A percentile compares a stretch with the other conserved stretches of the same genome.
Conservation (phyloP, 257 asterid species). For the Dorcoceras hygrometricum region DNA sequence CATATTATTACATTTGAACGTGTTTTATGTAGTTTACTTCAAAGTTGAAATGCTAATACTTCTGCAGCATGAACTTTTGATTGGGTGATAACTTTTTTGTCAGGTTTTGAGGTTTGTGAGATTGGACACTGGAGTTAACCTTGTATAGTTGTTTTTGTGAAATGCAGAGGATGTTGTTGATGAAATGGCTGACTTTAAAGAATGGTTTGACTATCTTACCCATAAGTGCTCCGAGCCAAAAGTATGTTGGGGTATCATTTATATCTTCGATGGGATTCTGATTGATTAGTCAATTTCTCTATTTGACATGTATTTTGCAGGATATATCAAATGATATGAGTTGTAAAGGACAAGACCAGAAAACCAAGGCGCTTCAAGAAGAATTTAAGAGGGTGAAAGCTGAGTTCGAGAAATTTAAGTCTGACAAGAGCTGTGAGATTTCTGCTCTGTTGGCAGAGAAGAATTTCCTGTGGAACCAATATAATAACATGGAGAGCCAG, state of each 20-base stretch:
- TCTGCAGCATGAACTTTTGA: not conserved
- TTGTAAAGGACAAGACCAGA: constrained; percentile 29
- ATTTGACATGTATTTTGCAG: constrained; percentile 37
- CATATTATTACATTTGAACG: constrained; percentile 8
- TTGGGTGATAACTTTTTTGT: not conserved
- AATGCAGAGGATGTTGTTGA: constrained; percentile 51
- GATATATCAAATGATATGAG: constrained; percentile 33
- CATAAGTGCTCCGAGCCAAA: constrained; percentile 37
- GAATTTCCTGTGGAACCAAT: constrained; percentile 77
- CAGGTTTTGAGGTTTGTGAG: constrained; percentile 3
- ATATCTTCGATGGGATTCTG: not conserved
- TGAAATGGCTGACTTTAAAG: constrained; percentile 59
- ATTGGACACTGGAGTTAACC: not conserved
- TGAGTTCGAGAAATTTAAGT: constrained; percentile 46
- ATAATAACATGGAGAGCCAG: constrained; percentile 51
- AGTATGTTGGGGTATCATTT: constrained; percentile 36
- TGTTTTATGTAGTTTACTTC: constrained; percentile 7
- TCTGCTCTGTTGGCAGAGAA: constrained; percentile 65
- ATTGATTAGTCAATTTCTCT: not conserved
- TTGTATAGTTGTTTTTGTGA: constrained; percentile 23
- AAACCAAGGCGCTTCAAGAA: constrained; percentile 36
- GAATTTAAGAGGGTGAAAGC: constrained; percentile 50
- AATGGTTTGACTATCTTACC: constrained; percentile 44
- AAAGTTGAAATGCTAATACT: not conserved
- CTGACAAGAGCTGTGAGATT: constrained; percentile 49